Conservation (phyloP, 805 yeast species). For the Wickerhamomyces ciferrii region DNA sequence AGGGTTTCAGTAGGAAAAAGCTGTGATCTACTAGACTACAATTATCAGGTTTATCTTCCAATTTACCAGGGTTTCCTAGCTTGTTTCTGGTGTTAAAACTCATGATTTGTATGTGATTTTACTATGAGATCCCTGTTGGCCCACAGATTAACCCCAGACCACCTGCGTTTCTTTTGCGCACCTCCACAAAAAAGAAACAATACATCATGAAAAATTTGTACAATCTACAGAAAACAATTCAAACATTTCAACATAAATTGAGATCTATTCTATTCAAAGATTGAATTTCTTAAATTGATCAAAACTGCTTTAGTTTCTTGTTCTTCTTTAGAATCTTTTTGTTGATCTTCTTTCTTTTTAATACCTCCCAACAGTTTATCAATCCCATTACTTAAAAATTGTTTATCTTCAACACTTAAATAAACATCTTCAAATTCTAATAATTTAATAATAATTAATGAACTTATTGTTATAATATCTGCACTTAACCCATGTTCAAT, state of each 20-base stretch:
- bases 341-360: slow-evolving; percentile 22
- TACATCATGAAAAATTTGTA: too few species aligned
- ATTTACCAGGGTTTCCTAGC: too few species aligned
- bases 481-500: slow-evolving; percentile 34
- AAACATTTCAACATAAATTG: too few species aligned
- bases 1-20: too few species aligned
- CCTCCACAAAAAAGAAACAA: background rate
- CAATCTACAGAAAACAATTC: background rate
- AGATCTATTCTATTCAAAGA: slow-evolving; percentile 6
- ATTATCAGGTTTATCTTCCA: background rate
- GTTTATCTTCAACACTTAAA: slow-evolving; percentile 11
- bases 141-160: too few species aligned
- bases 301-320: slow-evolving; percentile 21
- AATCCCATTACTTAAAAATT: slow-evolving; percentile 17
- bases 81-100: too few species aligned
- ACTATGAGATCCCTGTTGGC: too few species aligned
- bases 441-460: slow-evolving; percentile 20
- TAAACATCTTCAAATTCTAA: slow-evolving; percentile 22
- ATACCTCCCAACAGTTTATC: slow-evolving; percentile 21
- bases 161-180: background rate
- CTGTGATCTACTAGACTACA: too few species aligned
- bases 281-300: slow-evolving; percentile 16
- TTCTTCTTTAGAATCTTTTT: slow-evolving; percentile 24
- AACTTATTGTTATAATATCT: slow-evolving; percentile 22
- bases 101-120: too few species aligned